Evolutionary conservation across 1,139 yeast genomes (phyloP), one percentile per base, ranked within the genome.

Genomic region (Yamadazyma membranifaciens): DNA sequence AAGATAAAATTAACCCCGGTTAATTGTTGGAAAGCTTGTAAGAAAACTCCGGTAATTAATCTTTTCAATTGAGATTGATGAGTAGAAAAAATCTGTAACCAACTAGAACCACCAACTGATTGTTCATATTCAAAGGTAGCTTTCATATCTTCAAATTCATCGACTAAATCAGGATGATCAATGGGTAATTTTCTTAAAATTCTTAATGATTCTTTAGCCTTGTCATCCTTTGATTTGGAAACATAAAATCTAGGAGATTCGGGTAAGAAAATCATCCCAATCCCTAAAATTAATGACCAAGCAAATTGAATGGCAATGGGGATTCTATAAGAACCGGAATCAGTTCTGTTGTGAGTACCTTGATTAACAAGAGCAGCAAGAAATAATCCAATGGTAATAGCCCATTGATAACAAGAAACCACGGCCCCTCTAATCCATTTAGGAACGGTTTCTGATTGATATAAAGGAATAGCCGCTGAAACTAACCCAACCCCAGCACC

Each of bases 221-320:
- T 77, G 17, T 72, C 85, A 39, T 77, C 61, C 44, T 65, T 65
- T 45, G 73, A 79, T 39, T 59, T 66, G 47, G 78, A 75, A 46
- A 83, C 74, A 58, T 75, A 73, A 64, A 65, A 86, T 66, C 94
- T 76, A 51, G 94, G 89, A 32, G 92, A 81, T 64, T 86, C 95
- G 43, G 94, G 94, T 63, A 83, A 77, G 28, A 74, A 68, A 38
- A 72, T 50, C 78, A 83, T 76, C 59, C 86, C 92, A 31, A 54
- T 41, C 26, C 67, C 62, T 49, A 73, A 65, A 25, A 76, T 52
- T 11, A 63, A 45, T 31, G 70, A 56, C 70, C 70, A 66, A 6
- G 55, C 43, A 46, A 71, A 67, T 45, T 75, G 76, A 33, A 76
- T 48, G 48, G 84, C 86, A 57, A 81, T 64, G 43, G 81, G 83